phyloP scores from a whole-genome alignment of 2,329 filamentous ascomycete genomes.

The Aspergillus piperis region DNA sequence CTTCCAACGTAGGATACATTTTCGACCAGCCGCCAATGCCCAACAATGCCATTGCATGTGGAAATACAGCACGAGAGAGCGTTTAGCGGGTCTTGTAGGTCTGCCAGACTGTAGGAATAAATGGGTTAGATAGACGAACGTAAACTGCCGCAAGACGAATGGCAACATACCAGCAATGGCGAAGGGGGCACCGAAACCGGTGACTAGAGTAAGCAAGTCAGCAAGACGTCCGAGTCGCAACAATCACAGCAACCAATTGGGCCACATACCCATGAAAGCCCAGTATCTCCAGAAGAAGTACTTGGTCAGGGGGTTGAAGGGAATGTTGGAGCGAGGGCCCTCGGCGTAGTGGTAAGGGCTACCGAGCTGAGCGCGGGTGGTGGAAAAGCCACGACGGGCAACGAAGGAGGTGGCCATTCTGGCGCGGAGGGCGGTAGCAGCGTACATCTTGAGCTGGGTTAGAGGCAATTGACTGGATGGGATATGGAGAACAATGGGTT shows the following conservation, averaged over 20 bases:
- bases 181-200: conserved; percentile 62
- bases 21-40: conserved; percentile 23
- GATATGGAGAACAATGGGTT: not conserved
- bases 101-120: conserved; percentile 60
- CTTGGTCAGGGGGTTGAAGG: conserved; percentile 92
- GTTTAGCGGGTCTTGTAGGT: conserved; percentile 61
- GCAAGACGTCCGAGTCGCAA: conserved; percentile 20
- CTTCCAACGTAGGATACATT: conserved; percentile 25
- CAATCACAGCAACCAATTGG: conserved; percentile 3
- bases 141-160: not conserved
- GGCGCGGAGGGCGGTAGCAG: conserved; percentile 66
- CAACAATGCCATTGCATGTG: conserved; percentile 21
- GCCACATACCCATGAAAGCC: conserved; percentile 67
- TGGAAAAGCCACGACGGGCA: conserved; percentile 91
- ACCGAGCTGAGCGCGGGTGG: conserved; percentile 78
- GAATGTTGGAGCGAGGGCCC: conserved; percentile 90
- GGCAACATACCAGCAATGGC: conserved; percentile 61
- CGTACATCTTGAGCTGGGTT: conserved; percentile 69
- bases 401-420: conserved; percentile 64
- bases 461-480: conserved; percentile 41
- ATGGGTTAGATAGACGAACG: conserved; percentile 24
- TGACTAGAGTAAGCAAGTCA: conserved; percentile 50
- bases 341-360: conserved; percentile 99
- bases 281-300: conserved; percentile 84
- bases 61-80: conserved; percentile 20